A percentile compares a stretch with the other conserved stretches of the same genome.
Evolutionary conservation across 805 yeast genomes (phyloP).

Genomic region (Candida nitratophila): DNA sequence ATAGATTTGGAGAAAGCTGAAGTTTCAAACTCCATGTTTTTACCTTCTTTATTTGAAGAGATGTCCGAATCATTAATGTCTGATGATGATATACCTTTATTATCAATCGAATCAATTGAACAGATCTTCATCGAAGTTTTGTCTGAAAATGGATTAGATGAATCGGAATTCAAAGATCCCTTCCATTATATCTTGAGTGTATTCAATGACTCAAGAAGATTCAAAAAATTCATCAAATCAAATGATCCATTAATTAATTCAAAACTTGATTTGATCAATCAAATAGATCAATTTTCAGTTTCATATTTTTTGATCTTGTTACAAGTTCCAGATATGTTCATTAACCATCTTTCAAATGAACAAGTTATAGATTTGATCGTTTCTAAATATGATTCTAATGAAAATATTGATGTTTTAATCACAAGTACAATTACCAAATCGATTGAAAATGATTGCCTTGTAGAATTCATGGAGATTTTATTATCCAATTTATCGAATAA

Average conservation of each 20-base stretch:
- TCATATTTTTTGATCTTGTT: slow-evolving; percentile 65
- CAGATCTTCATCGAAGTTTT: slow-evolving; percentile 47
- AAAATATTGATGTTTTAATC: slow-evolving; percentile 36
- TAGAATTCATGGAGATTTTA: slow-evolving; percentile 52
- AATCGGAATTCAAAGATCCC: slow-evolving; percentile 24
- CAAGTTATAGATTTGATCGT: slow-evolving; percentile 19
- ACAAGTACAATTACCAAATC: slow-evolving; percentile 51
- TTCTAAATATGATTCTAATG: slow-evolving; percentile 12
- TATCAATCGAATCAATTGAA: slow-evolving; percentile 35
- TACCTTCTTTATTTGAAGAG: slow-evolving; percentile 21
- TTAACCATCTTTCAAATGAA: slow-evolving; percentile 30
- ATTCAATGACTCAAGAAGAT: slow-evolving; percentile 34
- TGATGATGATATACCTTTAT: slow-evolving; percentile 4
- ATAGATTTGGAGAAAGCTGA: slow-evolving; percentile 18
- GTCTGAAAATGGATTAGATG: slow-evolving; percentile 43
- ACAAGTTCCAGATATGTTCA: slow-evolving; percentile 60
- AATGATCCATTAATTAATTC: slow-evolving; percentile 31
- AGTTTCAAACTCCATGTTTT: slow-evolving; percentile 7
- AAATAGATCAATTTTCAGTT: slow-evolving; percentile 40
- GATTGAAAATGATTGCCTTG: slow-evolving; percentile 55
- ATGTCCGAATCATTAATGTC: neutral
- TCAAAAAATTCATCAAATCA: slow-evolving; percentile 35
- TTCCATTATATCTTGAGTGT: slow-evolving; percentile 39
- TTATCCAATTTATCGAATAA: slow-evolving; percentile 36
- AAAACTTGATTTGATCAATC: slow-evolving; percentile 37